phyloP scores from a whole-genome alignment of 257 asterid genomes.

The Fraxinus cuspidata region DNA sequence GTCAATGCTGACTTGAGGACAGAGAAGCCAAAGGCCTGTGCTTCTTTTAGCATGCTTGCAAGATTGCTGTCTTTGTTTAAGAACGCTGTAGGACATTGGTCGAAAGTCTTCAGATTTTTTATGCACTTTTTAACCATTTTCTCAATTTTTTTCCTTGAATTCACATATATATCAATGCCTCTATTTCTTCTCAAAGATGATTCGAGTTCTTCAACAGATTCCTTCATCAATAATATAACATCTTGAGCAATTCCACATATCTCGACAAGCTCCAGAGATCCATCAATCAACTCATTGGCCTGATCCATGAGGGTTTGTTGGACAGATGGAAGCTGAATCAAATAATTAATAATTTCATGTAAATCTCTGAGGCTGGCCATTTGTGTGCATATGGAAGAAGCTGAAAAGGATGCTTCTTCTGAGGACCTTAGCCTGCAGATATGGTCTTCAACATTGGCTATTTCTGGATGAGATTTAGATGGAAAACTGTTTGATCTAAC shows the following conservation, averaged over 20 bases:
- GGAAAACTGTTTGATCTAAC: conserved; percentile 40
- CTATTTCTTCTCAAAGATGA: conserved; percentile 29
- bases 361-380: conserved; percentile 34
- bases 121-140: conserved; percentile 30
- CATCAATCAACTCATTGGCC: conserved; percentile 30
- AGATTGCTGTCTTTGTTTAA: background rate
- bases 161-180: conserved; percentile 22
- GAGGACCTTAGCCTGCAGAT: conserved; percentile 35
- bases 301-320: conserved; percentile 25
- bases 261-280: conserved; percentile 30
- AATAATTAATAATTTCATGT: background rate
- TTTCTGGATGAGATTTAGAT: conserved; percentile 34
- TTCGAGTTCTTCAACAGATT: conserved; percentile 22
- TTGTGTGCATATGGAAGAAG: conserved; percentile 22
- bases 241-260: conserved; percentile 22
- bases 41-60: conserved; percentile 21
- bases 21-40: conserved; percentile 11
- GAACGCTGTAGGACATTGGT: background rate
- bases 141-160: conserved; percentile 34
- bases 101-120: conserved; percentile 27
- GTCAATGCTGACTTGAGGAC: conserved; percentile 25
- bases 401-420: conserved; percentile 14
- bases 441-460: conserved; percentile 22
- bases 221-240: conserved; percentile 8
- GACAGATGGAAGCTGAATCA: conserved; percentile 33